A percentile compares a stretch with the other conserved stretches of the same genome.
Conservation (phyloP, 768 basidiomycete species). For the Gymnopilus junonius region DNA sequence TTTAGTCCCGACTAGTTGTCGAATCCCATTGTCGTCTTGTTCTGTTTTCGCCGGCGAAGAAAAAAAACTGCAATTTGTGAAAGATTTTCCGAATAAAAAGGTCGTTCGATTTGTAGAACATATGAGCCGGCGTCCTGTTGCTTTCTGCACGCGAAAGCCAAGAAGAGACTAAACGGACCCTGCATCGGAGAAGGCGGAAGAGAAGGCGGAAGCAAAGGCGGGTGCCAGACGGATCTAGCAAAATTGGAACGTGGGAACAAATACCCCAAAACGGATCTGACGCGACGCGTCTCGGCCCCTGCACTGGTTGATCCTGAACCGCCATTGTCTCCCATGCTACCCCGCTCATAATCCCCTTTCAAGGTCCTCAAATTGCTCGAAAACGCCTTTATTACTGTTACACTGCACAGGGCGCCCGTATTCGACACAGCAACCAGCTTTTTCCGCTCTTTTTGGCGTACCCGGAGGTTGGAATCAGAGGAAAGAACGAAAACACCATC, state of each 20-base stretch:
- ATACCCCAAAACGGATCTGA: conserved; percentile 12
- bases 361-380: not conserved
- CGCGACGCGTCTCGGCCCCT: conserved; percentile 20
- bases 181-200: not conserved
- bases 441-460: not conserved
- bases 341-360: not conserved
- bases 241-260: conserved; percentile 13
- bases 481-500: not conserved
- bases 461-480: not conserved
- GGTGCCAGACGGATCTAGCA: not conserved
- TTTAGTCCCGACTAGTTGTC: no score
- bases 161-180: not conserved
- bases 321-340: conserved; percentile 12
- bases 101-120: not conserved
- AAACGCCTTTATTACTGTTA: not conserved
- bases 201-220: not conserved
- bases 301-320: conserved; percentile 12
- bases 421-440: not conserved
- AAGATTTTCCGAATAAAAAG: not conserved
- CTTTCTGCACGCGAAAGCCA: not conserved
- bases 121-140: not conserved
- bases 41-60: no score
- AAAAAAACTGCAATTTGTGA: no score
- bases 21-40: no score
- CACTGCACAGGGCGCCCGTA: not conserved